phyloP scores from a whole-genome alignment of 345 rosid species.

The Bruguiera gymnorhiza region DNA sequence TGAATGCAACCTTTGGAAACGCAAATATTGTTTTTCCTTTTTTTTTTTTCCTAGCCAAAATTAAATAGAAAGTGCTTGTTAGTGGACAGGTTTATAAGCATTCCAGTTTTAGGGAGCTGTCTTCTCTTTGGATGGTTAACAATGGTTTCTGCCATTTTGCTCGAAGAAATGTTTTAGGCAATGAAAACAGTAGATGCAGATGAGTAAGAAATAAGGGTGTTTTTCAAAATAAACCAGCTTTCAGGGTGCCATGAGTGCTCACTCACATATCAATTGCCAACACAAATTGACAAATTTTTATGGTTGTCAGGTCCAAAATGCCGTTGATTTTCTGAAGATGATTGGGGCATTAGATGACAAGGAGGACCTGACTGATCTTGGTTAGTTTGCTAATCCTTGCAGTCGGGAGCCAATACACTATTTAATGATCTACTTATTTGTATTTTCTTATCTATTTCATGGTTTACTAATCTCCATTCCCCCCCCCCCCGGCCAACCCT shows the following conservation, averaged over 20 bases:
- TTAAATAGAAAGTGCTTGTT: too few species aligned
- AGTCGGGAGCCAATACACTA: neutral
- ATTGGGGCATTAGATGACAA: slow-evolving; percentile 85
- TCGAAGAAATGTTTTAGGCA: too few species aligned
- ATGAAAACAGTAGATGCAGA: too few species aligned
- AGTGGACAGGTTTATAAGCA: too few species aligned
- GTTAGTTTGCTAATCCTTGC: slow-evolving; percentile 45
- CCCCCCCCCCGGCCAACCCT: neutral
- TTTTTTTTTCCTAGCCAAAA: too few species aligned
- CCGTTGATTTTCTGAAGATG: slow-evolving; percentile 86
- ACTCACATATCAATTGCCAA: neutral
- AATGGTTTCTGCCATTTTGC: too few species aligned
- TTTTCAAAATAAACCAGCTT: too few species aligned
- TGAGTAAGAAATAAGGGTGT: too few species aligned
- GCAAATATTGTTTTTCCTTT: too few species aligned
- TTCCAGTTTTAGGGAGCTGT: too few species aligned
- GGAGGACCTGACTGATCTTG: slow-evolving; percentile 91
- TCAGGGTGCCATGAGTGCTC: neutral
- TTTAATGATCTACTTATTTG: slow-evolving; percentile 2
- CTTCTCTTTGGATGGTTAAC: too few species aligned
- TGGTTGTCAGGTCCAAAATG: slow-evolving; percentile 81
- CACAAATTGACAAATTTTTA: slow-evolving; percentile 8
- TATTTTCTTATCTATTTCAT: slow-evolving; percentile 14
- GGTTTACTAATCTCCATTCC: neutral
- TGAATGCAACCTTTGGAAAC: too few species aligned